Conservation (phyloP, 2,329 filamentous ascomycete species). For the Aspergillus phoenicis region DNA sequence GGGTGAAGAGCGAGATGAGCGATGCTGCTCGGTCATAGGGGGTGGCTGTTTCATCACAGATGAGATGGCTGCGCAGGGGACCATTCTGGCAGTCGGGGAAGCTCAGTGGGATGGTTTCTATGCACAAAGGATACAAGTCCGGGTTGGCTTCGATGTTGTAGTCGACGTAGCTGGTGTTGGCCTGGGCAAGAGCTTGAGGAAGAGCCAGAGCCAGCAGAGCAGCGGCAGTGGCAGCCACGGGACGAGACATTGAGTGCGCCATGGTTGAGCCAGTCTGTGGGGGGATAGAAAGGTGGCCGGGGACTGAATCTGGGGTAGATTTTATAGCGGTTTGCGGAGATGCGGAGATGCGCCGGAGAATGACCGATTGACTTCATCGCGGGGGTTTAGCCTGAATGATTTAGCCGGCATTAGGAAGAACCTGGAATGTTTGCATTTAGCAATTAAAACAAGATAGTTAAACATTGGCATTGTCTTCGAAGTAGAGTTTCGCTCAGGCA, state of each 20-base stretch:
- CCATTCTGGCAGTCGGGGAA: constrained; percentile 58
- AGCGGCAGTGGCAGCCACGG: not conserved
- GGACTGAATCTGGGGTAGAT: not conserved
- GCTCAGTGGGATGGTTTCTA: constrained; percentile 23
- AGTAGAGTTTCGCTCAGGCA: not conserved
- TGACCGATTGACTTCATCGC: not conserved
- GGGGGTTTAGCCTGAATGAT: constrained; percentile 5
- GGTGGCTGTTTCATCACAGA: constrained; percentile 53
- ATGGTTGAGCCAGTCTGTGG: not conserved
- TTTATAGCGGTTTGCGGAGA: not conserved
- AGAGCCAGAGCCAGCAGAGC: constrained; percentile 20
- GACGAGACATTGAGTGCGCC: not conserved
- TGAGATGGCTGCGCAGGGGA: constrained; percentile 52
- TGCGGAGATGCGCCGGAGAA: not conserved
- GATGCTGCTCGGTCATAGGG: constrained; percentile 49
- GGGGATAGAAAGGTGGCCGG: not conserved
- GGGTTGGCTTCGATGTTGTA: constrained; percentile 32
- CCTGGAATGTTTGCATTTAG: no score
- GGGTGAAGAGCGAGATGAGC: constrained; percentile 54
- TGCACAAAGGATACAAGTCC: constrained; percentile 23
- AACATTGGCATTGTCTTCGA: no score
- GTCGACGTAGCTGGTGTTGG: constrained; percentile 31
- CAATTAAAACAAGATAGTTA: no score
- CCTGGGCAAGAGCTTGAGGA: constrained; percentile 28
- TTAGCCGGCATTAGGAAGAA: not conserved